phyloP scores from a whole-genome alignment of 148 eudicot species.

The Vaccinium macrocarpon region DNA sequence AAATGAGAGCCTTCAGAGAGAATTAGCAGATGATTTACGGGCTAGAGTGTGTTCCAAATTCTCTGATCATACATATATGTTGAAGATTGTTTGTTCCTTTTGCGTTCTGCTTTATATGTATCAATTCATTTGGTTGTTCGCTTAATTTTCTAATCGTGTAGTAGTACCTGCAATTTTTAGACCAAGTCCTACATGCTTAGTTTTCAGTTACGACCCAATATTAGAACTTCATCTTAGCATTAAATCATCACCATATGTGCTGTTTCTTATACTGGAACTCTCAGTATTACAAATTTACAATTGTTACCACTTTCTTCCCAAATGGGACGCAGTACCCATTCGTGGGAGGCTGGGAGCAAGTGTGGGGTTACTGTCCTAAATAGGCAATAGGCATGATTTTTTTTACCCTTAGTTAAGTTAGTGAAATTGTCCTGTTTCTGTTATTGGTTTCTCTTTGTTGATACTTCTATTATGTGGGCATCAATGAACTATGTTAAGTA shows the following conservation, averaged over 20 bases:
- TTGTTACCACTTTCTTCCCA: slow-evolving; percentile 5
- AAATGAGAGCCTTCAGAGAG: slow-evolving; percentile 65
- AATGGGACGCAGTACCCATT: not conserved
- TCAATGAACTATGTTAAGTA: not conserved
- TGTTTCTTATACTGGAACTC: not conserved
- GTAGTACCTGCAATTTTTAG: not conserved
- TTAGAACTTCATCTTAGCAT: not conserved
- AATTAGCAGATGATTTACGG: slow-evolving; percentile 90
- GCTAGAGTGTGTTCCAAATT: slow-evolving; percentile 46
- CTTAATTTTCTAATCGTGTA: not conserved
- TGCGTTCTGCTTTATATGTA: not conserved
- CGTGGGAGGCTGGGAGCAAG: not conserved
- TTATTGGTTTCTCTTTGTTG: not conserved
- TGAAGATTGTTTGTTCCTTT: slow-evolving; percentile 7
- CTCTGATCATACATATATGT: not conserved
- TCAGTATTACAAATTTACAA: too few relatives aligned
- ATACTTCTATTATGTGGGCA: not conserved
- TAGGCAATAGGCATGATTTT: not conserved
- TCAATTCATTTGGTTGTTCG: not conserved
- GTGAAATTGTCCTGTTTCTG: not conserved
- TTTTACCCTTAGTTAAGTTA: not conserved
- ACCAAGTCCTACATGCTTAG: not conserved
- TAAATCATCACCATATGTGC: not conserved
- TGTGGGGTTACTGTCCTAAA: not conserved
- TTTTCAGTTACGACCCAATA: not conserved